Percentiles rank a stretch among this genome's conserved stretches.
These are phyloP conservation scores for Neckera pumila DNA, from an alignment of 225 moss, liverwort and hornwort genomes.

Conservation along the genomic window DNA sequence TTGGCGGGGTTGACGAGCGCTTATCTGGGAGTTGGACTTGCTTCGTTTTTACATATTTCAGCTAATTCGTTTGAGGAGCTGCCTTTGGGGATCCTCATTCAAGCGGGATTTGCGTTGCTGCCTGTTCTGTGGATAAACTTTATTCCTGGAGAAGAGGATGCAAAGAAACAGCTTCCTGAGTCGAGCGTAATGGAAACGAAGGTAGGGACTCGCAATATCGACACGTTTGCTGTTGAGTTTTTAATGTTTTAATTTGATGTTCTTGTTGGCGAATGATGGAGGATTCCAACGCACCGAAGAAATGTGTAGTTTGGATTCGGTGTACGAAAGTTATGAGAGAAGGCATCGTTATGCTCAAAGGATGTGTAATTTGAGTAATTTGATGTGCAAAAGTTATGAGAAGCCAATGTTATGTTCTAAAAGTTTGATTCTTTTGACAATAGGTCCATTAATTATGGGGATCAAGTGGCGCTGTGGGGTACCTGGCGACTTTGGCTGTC, in stretches of 20 bases:
- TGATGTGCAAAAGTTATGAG: neutral
- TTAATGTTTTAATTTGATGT: neutral
- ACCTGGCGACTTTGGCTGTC: neutral
- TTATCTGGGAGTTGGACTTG: constrained; percentile 64
- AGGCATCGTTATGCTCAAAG: neutral
- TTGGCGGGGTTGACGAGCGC: constrained; percentile 58
- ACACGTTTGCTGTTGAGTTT: neutral
- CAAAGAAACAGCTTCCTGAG: neutral
- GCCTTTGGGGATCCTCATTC: constrained; percentile 60
- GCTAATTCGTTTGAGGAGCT: constrained; percentile 56
- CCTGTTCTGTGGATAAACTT: constrained; percentile 54
- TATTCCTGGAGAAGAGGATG: constrained; percentile 30
- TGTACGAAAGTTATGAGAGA: neutral
- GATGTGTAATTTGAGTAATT: neutral
- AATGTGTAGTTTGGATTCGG: neutral
- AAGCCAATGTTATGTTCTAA: neutral
- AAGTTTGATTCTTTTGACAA: neutral
- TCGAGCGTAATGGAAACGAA: neutral
- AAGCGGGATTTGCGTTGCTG: constrained; percentile 57
- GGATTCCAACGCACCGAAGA: neutral
- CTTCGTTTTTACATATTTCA: constrained; percentile 47
- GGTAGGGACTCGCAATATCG: neutral
- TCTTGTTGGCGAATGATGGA: no score
- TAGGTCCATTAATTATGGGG: neutral
- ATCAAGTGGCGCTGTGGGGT: neutral